Conservation (phyloP, 2,329 filamentous ascomycete genomes). For the Penicillium italicum region DNA sequence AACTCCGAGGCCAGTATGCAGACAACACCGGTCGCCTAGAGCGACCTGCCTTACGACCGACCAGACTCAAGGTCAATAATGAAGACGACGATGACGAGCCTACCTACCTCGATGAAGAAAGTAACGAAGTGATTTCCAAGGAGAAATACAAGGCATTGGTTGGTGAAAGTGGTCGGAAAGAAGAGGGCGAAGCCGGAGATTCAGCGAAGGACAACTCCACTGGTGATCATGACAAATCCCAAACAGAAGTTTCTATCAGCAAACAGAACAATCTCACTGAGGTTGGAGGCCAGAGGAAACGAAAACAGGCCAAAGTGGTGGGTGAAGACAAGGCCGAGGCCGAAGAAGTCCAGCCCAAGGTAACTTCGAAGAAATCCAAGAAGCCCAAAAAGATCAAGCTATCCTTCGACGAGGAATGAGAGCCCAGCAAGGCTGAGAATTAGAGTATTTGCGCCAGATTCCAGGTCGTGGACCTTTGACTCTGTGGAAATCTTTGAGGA, state of each 20-base stretch:
- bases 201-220: conserved; percentile 14
- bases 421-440: not conserved
- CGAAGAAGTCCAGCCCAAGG: conserved; percentile 23
- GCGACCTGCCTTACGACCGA: conserved; percentile 36
- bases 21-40: conserved; percentile 36
- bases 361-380: conserved; percentile 34
- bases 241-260: conserved; percentile 10
- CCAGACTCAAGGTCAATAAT: conserved; percentile 32
- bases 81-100: conserved; percentile 43
- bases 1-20: conserved; percentile 39
- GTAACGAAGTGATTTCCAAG: conserved; percentile 44
- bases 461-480: not conserved
- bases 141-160: conserved; percentile 42
- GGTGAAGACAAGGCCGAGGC: conserved; percentile 32
- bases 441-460: not conserved
- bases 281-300: conserved; percentile 42
- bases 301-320: conserved; percentile 43
- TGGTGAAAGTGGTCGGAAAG: conserved; percentile 20
- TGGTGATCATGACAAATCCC: conserved; percentile 12
- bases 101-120: conserved; percentile 45
- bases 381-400: conserved; percentile 48
- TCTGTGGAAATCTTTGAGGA: conserved; percentile 3
- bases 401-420: conserved; percentile 42
- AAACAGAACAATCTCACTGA: conserved; percentile 40
- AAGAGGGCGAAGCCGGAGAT: conserved; percentile 9